Conservation (phyloP, 2,329 filamentous ascomycete species). For the Aspergillus melleus region DNA sequence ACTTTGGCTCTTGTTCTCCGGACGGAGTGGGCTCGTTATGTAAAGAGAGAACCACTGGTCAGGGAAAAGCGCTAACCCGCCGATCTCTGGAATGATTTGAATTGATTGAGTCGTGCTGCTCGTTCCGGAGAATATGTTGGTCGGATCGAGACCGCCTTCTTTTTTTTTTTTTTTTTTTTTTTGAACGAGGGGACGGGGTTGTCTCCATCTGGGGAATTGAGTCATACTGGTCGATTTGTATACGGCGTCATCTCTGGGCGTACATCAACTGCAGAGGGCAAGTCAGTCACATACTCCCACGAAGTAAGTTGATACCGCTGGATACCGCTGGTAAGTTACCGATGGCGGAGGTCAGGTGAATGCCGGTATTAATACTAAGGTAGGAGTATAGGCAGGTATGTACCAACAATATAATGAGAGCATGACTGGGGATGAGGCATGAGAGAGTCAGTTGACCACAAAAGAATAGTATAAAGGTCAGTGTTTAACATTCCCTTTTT, state of each 20-base stretch:
- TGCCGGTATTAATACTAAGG: no score
- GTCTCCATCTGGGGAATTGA: not conserved
- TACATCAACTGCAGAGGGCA: no score
- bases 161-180: not conserved
- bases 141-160: not conserved
- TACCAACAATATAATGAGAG: no score
- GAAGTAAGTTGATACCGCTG: no score
- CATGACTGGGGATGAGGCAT: not conserved
- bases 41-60: not conserved
- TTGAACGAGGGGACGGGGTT: not conserved
- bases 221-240: not conserved
- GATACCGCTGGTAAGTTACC: no score
- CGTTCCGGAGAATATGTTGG: not conserved
- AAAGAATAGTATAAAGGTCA: not conserved
- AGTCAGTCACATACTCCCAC: no score
- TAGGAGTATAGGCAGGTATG: no score
- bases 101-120: not conserved
- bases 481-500: no score
- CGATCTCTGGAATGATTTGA: not conserved
- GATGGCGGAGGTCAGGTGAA: no score
- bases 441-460: not conserved
- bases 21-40: not conserved
- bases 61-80: slow-evolving; percentile 4
- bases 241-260: no score
- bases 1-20: not conserved